Base-by-base conservation (phyloP, 2,329 filamentous ascomycete genomes). In the Periglandula ipomoeae region DNA sequence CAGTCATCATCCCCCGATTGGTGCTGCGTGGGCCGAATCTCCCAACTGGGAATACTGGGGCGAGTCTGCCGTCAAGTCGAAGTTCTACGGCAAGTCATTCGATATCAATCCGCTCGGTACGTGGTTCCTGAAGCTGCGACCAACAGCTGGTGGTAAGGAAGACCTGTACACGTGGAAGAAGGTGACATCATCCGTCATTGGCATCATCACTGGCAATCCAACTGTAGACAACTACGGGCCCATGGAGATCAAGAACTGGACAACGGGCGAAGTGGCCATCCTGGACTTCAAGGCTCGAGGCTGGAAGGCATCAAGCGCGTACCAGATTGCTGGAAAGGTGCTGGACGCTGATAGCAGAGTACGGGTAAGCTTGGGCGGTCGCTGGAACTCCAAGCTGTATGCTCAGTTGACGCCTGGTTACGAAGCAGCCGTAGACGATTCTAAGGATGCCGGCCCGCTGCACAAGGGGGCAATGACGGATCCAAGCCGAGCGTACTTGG, bases 81-180 rank as follows among this genome's bases (percentile, higher is more conserved):
- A 95, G 65, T 98, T 98, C 64, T 94, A 95, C 61, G 93, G 93
- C 58, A 95, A 91, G 63, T 95, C 90, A 0, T 97, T 98, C 62
- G 93, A 98, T 59, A 89, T 97, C 66, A 94, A 96, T 61, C 90
- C 89, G 3, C 78, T 97, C 9, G 93, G 93, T 30, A 98, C 93
- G 7, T 98, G 93, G 93, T 98, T 97, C 71, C 71, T 97, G 52
- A 87, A 79, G 60, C 74, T 98, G 24, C 84, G 89, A 1, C 89
- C 90, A 0, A 78, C 77, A 1, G 74, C 80, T 3, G 88, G 85
- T 3, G 85, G 82, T 9, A 84, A 85, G 58, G 83, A 87, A 54
- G 93, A 98, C 57, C 73, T 96, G 2, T 98, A 95, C 68, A 96
- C 91, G 0, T 98, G 93, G 93, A 97, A 96, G 70, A 98, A 98